These are phyloP conservation scores for Pterocarpus macrocarpus DNA, from an alignment of 306 rosid genomes.

Conservation along the genomic window DNA sequence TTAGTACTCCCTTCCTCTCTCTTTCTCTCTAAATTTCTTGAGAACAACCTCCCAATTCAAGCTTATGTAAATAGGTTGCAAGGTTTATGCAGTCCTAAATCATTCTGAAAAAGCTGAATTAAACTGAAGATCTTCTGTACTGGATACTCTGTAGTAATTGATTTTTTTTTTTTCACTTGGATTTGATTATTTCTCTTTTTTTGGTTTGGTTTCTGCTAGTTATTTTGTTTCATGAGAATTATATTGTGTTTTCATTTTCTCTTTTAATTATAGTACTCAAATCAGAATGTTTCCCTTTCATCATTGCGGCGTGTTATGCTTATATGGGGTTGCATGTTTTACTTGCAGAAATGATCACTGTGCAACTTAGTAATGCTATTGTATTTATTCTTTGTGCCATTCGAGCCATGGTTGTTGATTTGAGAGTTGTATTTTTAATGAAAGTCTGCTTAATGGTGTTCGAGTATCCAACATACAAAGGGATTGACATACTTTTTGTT, in stretches of 20 bases:
- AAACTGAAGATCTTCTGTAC: background rate
- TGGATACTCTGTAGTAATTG: background rate
- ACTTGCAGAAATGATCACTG: constrained; percentile 11
- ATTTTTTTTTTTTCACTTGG: background rate
- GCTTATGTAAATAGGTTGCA: background rate
- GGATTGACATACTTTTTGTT: background rate
- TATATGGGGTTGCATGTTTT: constrained; percentile 2
- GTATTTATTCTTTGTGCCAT: constrained; percentile 27
- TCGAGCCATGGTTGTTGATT: constrained; percentile 35
- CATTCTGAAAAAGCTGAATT: constrained; percentile 22
- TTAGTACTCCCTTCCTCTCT: background rate
- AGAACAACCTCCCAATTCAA: constrained; percentile 8
- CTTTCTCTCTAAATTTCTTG: constrained; percentile 8
- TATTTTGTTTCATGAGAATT: constrained; percentile 31
- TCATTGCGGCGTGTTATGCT: constrained; percentile 29
- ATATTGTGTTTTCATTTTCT: constrained; percentile 9
- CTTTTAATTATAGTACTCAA: background rate
- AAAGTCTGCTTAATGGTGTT: background rate
- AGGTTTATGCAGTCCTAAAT: constrained; percentile 24
- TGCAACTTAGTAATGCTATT: constrained; percentile 32
- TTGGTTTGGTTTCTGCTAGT: constrained; percentile 16
- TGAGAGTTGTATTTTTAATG: constrained; percentile 27
- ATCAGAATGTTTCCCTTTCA: constrained; percentile 25
- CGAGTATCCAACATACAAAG: background rate
- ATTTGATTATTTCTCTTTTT: background rate